phyloP scores from a whole-genome alignment of 2,329 filamentous ascomycete species.

The Arthroderma sp. region DNA sequence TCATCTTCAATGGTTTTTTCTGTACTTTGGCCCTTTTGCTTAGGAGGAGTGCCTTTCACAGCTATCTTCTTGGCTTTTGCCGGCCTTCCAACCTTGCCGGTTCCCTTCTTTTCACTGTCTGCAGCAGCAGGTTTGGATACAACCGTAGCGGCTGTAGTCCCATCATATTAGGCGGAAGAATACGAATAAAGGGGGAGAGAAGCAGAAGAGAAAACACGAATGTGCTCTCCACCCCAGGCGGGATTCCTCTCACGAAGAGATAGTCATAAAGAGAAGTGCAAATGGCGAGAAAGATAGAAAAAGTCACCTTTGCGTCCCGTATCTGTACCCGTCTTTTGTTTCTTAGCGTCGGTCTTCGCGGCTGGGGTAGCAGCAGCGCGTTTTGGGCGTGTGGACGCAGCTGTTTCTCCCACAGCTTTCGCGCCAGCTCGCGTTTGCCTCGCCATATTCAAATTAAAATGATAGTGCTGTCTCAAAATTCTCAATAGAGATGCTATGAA shows the following conservation, averaged over 20 bases:
- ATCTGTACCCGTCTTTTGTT: neutral
- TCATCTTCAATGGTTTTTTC: conserved; percentile 1
- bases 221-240: too few relatives aligned
- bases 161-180: neutral
- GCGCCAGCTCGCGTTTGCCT: too few relatives aligned
- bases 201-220: neutral
- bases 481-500: too few relatives aligned
- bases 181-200: neutral
- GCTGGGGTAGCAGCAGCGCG: neutral
- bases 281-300: neutral
- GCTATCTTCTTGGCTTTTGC: neutral
- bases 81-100: conserved; percentile 1
- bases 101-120: neutral
- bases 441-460: too few relatives aligned
- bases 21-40: neutral
- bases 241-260: too few relatives aligned
- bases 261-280: neutral
- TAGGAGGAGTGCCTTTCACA: neutral
- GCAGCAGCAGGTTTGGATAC: neutral
- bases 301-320: neutral
- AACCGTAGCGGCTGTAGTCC: neutral
- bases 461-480: too few relatives aligned
- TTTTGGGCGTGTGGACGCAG: conserved; percentile 7
- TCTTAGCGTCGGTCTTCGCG: conserved; percentile 1
- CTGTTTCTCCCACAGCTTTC: conserved; percentile 6